Base-by-base conservation (phyloP, 257 asterid genomes). In the Echium plantagineum region DNA sequence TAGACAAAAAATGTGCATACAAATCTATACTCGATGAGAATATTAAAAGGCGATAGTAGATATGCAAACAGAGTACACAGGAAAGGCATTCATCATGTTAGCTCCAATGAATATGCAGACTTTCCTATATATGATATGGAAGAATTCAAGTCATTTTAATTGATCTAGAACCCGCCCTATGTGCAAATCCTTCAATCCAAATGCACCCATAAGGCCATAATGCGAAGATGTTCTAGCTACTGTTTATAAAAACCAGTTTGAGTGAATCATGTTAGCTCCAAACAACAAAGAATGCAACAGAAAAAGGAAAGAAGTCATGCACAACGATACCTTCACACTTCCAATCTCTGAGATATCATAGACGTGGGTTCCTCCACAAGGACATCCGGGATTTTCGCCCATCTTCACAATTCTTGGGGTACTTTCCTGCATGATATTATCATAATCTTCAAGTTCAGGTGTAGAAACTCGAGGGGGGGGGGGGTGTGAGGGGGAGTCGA, bases 321-420 rank as follows among this genome's bases (percentile, higher is more conserved):
- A 52, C 56, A 55, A 7, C 9, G 20, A 38, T 76, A 89, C 95
- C 94, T 80, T 82, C 30, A 89, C 46, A 72, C 76, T 79, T 68
- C 28, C 64, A 63, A 89, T 77, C 70, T 86, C 94, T n/a, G 74
- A 65, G 55, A 89, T 72, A 80, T 85, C 77, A 46, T 56, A 71
- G 26, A 89, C 89, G 53, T 89, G 96, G 20, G 96, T 89, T 42
- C 96, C 96, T 30, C 96, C 94, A 66, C 96, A 89, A 20, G 95
- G 95, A 72, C 96, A 83, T 35, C 96, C 95, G 0, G 79, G 80
- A 73, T 54, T 67, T 35, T 80, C 84, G 19, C 89, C 95, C 1
- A 89, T 59, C 74, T 77, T 79, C 75, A 89, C 82, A 9, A 89
- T 80, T 51, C 96, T 75, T 31, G 95, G 96, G 17, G 66, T 72